phyloP scores from a whole-genome alignment of 2,329 filamentous ascomycete species.

The Apiospora koreana region DNA sequence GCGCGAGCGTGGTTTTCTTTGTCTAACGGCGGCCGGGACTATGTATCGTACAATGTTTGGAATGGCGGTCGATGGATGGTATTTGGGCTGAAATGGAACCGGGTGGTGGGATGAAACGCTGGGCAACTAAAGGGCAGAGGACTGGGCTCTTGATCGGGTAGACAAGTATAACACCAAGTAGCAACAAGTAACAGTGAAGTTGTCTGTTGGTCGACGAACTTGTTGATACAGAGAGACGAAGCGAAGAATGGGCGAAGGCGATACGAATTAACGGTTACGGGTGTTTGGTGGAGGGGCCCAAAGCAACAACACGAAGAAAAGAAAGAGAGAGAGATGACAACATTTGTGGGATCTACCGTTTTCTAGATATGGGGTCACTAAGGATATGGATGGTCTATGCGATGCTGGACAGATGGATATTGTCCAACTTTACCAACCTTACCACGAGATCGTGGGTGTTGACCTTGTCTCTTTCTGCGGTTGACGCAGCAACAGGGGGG shows the following conservation, averaged over 20 bases:
- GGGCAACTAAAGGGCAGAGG: neutral
- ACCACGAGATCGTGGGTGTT: neutral
- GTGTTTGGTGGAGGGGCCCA: neutral
- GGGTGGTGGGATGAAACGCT: neutral
- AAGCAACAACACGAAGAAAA: slow-evolving; percentile 11
- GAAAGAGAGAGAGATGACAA: slow-evolving; percentile 1
- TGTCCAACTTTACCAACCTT: neutral
- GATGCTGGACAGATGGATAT: neutral
- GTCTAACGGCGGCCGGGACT: neutral
- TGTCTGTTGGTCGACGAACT: neutral
- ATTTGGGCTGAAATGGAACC: neutral
- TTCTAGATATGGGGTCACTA: neutral
- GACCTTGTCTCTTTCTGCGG: neutral
- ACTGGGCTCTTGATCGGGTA: neutral
- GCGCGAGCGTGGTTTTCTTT: neutral
- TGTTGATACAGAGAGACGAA: slow-evolving; percentile 10
- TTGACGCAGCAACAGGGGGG: neutral
- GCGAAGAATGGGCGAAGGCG: neutral
- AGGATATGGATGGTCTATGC: neutral
- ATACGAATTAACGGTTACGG: slow-evolving; percentile 1
- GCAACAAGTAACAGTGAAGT: neutral
- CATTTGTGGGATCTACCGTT: neutral
- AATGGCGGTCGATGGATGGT: neutral
- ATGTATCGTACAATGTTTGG: neutral
- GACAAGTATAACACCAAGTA: neutral